A percentile compares a stretch with the other conserved stretches of the same genome.
These are phyloP conservation scores for Aspergillus uvarum DNA, from an alignment of 2,329 filamentous ascomycete species.

Conservation along the genomic window DNA sequence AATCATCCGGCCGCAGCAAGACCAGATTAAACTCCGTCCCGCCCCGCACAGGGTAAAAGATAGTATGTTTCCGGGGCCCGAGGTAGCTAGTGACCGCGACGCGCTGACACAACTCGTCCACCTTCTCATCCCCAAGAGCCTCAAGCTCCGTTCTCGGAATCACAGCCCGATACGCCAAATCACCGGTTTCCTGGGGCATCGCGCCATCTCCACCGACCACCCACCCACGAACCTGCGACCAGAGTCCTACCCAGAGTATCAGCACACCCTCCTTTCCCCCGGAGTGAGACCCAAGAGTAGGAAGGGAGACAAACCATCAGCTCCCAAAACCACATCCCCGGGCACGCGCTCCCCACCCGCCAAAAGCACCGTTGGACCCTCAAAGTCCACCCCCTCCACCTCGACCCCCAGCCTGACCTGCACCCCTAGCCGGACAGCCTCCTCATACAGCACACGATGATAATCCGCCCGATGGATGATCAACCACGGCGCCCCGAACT, in stretches of 20 bases:
- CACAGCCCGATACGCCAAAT: conserved; percentile 63
- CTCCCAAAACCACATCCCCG: conserved; percentile 21
- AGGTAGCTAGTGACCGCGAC: conserved; percentile 60
- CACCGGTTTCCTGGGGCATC: conserved; percentile 56
- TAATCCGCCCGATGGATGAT: conserved; percentile 25
- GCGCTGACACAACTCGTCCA: conserved; percentile 46
- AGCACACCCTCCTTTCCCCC: neutral
- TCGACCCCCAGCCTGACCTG: conserved; percentile 10
- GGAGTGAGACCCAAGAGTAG: no score
- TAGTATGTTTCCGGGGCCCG: conserved; percentile 59
- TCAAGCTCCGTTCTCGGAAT: conserved; percentile 51
- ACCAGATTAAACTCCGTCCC: conserved; percentile 64
- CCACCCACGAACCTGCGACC: conserved; percentile 14
- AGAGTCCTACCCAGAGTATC: conserved; percentile 9
- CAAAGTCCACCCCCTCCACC: conserved; percentile 3
- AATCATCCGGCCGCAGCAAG: conserved; percentile 59
- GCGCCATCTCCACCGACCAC: conserved; percentile 38
- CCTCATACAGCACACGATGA: conserved; percentile 18
- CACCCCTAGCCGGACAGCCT: conserved; percentile 15
- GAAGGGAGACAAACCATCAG: conserved; percentile 16
- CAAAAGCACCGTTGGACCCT: conserved; percentile 10
- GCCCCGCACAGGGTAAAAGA: conserved; percentile 61
- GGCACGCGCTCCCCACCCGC: conserved; percentile 7
- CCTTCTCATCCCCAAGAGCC: conserved; percentile 40
- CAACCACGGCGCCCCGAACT: conserved; percentile 28